Percentiles rank a stretch among this genome's conserved stretches.
Evolutionary conservation across 345 rosid species (phyloP).

Genomic region (Diplotaxis tenuifolia): DNA sequence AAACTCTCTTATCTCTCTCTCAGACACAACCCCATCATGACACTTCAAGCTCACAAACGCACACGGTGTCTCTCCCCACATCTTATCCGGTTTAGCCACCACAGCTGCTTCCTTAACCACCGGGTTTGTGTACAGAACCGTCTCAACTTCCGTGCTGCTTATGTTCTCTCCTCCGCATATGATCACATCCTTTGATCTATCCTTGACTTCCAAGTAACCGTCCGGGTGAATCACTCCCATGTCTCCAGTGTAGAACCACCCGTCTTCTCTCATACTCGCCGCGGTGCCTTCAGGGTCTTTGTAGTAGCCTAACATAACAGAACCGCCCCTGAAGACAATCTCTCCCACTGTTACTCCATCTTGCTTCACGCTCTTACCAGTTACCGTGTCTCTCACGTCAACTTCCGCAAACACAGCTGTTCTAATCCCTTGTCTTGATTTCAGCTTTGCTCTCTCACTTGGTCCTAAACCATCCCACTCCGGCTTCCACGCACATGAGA

Average conservation of each 20-base stretch:
- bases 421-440: slow-evolving; percentile 55
- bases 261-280: slow-evolving; percentile 44
- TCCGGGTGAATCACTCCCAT: slow-evolving; percentile 56
- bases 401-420: slow-evolving; percentile 41
- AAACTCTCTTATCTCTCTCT: slow-evolving; percentile 51
- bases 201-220: slow-evolving; percentile 62
- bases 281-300: slow-evolving; percentile 51
- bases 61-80: slow-evolving; percentile 74
- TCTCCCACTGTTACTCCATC: slow-evolving; percentile 58
- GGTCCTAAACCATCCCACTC: slow-evolving; percentile 47
- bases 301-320: slow-evolving; percentile 59
- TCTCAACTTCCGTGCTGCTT: slow-evolving; percentile 51
- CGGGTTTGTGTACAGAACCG: slow-evolving; percentile 58
- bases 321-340: slow-evolving; percentile 47
- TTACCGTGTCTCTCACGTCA: slow-evolving; percentile 43
- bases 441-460: slow-evolving; percentile 43
- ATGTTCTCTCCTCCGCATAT: slow-evolving; percentile 70
- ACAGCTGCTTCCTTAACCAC: slow-evolving; percentile 62
- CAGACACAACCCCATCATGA: slow-evolving; percentile 3
- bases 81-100: slow-evolving; percentile 54
- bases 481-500: slow-evolving; percentile 55
- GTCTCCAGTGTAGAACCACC: slow-evolving; percentile 64
- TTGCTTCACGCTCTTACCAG: slow-evolving; percentile 45
- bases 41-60: slow-evolving; percentile 62
- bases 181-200: slow-evolving; percentile 60